Conservation (phyloP, 164 flowering plant genomes). For the Amborella trichopoda region DNA sequence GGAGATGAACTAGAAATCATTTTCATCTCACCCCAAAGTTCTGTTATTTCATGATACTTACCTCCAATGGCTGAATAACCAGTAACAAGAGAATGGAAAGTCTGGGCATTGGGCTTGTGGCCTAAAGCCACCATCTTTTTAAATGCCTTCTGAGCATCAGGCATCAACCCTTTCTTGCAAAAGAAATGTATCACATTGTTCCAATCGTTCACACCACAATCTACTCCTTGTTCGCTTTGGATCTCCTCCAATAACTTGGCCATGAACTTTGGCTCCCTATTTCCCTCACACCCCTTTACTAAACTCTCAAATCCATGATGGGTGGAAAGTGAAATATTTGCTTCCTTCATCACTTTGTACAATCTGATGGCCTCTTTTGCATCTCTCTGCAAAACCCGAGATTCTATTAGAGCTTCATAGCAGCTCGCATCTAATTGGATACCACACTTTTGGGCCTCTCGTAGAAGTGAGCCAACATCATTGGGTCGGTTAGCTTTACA, state of each 20-base stretch:
- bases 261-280: constrained; percentile 30
- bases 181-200: constrained; percentile 89
- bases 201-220: constrained; percentile 91
- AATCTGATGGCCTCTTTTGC: constrained; percentile 60
- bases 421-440: constrained; percentile 75
- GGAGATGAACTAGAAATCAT: constrained; percentile 36
- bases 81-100: constrained; percentile 89
- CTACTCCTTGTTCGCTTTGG: constrained; percentile 55
- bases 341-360: constrained; percentile 89
- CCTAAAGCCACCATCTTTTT: constrained; percentile 89
- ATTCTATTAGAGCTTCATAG: constrained; percentile 62
- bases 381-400: constrained; percentile 55
- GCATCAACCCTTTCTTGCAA: constrained; percentile 80
- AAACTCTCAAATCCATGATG: constrained; percentile 47
- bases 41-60: constrained; percentile 74
- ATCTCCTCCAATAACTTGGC: constrained; percentile 74
- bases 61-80: constrained; percentile 92
- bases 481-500: constrained; percentile 40
- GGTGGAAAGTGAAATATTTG: constrained; percentile 42
- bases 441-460: constrained; percentile 80
- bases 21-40: constrained; percentile 98
- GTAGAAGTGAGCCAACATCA: constrained; percentile 46
- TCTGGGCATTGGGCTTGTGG: constrained; percentile 79
- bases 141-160: constrained; percentile 93
- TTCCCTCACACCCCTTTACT: constrained; percentile 36